Base-by-base conservation (phyloP, 768 basidiomycete genomes). In the Baorangia bicolor region DNA sequence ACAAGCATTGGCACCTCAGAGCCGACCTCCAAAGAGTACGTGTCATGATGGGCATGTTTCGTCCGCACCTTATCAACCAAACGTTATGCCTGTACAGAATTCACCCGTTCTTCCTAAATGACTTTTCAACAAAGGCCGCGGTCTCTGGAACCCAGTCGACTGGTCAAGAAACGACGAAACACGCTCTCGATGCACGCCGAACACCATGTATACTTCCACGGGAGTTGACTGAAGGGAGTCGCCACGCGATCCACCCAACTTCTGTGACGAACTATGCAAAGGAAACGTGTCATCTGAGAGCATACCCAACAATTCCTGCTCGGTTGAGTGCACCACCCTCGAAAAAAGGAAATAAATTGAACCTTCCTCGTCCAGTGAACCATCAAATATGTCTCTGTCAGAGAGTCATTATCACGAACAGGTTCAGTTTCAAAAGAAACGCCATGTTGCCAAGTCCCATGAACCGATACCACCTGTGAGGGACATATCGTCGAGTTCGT, bases 31-130 rank as follows among this genome's bases (percentile, higher is more conserved):
- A 56, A 54, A 44, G 39, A 44, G 69, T 69, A 56, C 47, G 66
- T 64, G 30, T 42, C 37, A 23, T 27, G 41, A 50, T 35, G 53
- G 44, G 34, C 56, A 55, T 56, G 50, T 20, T 61, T 52, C 61
- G 64, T 41, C 27, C 35, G 14, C 42, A 53, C 39, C 11, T 52
- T 37, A 18, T 58, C 58, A 59, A 56, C 40, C 52, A 34, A 43
- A 44, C 37, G 2, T 25, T 30, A 27, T 51, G 34, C 35, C 5
- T 41, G 16, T 31, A 33, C 54, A 71, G 71, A 54, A 27, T 49
- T 2, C 63, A 59, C 31, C 43, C 71, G 2, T 63, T 61, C 50
- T 58, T 60, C 44, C 47, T 49, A 42, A 56, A 56, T 4, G 35
- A 54, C 31, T 47, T 57, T 44, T 61, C 66, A 21, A 65, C 54